phyloP scores from a whole-genome alignment of 2,329 filamentous ascomycete genomes.

The Biscogniauxia sp. region DNA sequence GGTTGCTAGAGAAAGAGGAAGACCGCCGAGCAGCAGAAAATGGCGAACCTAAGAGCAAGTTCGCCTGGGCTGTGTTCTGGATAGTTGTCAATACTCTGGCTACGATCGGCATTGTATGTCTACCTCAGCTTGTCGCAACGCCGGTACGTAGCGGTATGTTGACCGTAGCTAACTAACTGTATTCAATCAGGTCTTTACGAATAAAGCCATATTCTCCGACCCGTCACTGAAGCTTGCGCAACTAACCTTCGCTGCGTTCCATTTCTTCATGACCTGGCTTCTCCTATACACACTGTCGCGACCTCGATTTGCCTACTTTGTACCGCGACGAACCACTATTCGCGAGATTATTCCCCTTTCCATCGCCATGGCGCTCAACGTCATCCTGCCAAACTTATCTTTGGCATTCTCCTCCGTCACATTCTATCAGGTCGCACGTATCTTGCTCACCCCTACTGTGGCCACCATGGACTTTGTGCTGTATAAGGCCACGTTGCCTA shows the following conservation, averaged over 20 bases:
- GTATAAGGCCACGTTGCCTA: constrained; percentile 56
- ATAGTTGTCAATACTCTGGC: constrained; percentile 61
- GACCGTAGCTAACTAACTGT: constrained; percentile 11
- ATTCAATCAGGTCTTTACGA: constrained; percentile 60
- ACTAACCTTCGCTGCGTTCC: constrained; percentile 65
- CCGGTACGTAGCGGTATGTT: neutral
- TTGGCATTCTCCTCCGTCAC: constrained; percentile 66
- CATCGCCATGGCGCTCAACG: constrained; percentile 65
- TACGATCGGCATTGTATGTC: constrained; percentile 59
- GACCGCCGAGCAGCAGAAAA: constrained; percentile 29
- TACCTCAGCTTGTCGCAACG: neutral
- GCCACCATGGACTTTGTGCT: constrained; percentile 64
- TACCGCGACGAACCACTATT: constrained; percentile 53
- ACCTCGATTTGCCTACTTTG: constrained; percentile 57
- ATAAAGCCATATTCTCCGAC: constrained; percentile 68
- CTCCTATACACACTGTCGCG: constrained; percentile 62
- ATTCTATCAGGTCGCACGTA: constrained; percentile 68
- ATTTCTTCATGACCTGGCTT: constrained; percentile 64
- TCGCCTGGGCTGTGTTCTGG: constrained; percentile 48
- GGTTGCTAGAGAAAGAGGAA: constrained; percentile 37
- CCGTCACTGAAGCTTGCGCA: constrained; percentile 60
- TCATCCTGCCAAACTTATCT: constrained; percentile 67
- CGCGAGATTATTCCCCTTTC: constrained; percentile 62
- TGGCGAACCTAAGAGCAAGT: constrained; percentile 35
- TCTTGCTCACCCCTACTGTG: constrained; percentile 64